These are phyloP conservation scores for Trichophyton simii DNA, from an alignment of 2,329 filamentous ascomycete species.

Conservation along the genomic window DNA sequence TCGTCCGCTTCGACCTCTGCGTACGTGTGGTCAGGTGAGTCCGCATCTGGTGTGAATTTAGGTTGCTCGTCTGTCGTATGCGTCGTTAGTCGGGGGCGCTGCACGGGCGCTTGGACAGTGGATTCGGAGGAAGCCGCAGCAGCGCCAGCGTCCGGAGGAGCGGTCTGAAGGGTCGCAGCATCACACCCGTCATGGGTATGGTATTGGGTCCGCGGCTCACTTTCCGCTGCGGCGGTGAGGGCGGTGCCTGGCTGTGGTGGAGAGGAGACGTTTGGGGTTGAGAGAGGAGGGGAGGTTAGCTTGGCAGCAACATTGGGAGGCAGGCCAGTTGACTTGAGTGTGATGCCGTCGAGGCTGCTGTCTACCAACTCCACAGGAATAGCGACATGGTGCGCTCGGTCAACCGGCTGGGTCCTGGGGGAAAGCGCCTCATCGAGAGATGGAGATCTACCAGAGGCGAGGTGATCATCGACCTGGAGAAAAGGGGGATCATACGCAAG, in stretches of 20 bases:
- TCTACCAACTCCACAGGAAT: constrained; percentile 36
- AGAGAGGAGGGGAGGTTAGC: constrained; percentile 27
- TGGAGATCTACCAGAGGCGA: constrained; percentile 18
- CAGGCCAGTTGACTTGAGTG: constrained; percentile 34
- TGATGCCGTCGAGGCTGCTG: constrained; percentile 36
- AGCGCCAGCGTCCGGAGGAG: not conserved
- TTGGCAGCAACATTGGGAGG: constrained; percentile 32
- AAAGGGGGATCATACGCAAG: constrained; percentile 1
- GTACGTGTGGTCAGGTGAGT: constrained; percentile 29
- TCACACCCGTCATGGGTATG: not conserved
- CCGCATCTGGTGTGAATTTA: not conserved
- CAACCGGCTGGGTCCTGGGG: constrained; percentile 24
- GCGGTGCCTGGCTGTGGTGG: constrained; percentile 5
- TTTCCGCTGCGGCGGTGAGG: constrained; percentile 6
- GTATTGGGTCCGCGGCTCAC: not conserved
- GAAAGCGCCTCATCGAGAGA: constrained; percentile 32
- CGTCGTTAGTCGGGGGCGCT: constrained; percentile 1
- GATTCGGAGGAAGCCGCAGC: not conserved
- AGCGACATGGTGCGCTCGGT: constrained; percentile 21
- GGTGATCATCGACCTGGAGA: constrained; percentile 21
- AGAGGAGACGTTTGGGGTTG: constrained; percentile 16
- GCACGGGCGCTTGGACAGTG: not conserved
- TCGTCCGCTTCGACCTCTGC: constrained; percentile 28
- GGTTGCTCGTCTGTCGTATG: constrained; percentile 11
- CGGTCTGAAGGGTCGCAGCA: not conserved